Conservation (phyloP, 2,329 filamentous ascomycete species). For the Aspergillus brunneoviolaceus region DNA sequence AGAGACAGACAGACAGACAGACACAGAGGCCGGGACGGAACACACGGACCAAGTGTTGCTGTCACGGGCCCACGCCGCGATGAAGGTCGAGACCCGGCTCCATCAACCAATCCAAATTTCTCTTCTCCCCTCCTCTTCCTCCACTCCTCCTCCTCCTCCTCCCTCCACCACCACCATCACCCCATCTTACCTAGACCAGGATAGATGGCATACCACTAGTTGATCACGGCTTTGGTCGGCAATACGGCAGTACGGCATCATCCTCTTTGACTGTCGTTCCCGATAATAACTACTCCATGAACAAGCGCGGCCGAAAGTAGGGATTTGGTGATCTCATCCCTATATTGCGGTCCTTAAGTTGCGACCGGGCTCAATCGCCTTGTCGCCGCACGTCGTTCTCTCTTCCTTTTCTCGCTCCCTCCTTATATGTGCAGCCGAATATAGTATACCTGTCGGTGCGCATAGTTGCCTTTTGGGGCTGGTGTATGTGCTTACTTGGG, state of each 20-base stretch:
- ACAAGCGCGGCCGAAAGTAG: not conserved
- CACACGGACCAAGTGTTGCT: constrained; percentile 21
- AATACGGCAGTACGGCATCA: not conserved
- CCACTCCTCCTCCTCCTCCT: not conserved
- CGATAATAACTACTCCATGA: not conserved
- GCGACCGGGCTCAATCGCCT: not conserved
- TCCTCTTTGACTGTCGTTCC: not conserved
- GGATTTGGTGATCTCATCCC: too few species aligned
- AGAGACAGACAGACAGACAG: not conserved
- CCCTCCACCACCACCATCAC: too few species aligned
- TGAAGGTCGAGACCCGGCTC: constrained; percentile 13
- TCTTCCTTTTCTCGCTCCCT: not conserved
- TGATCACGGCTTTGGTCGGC: not conserved
- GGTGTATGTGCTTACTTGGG: not conserved
- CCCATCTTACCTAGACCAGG: too few species aligned
- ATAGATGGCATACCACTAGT: not conserved
- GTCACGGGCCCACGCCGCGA: constrained; percentile 5
- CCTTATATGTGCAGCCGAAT: not conserved
- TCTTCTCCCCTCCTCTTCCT: not conserved
- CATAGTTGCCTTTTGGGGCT: not conserved
- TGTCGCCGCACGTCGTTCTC: not conserved
- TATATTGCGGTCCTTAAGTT: not conserved
- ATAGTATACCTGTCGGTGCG: not conserved
- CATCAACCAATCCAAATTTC: constrained; percentile 12
- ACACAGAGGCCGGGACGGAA: not conserved